Percentiles rank a stretch among this genome's conserved stretches.
These are phyloP conservation scores for Arthrobotrys pseudoclavata DNA, from an alignment of 2,329 filamentous ascomycete species.

Conservation along the genomic window DNA sequence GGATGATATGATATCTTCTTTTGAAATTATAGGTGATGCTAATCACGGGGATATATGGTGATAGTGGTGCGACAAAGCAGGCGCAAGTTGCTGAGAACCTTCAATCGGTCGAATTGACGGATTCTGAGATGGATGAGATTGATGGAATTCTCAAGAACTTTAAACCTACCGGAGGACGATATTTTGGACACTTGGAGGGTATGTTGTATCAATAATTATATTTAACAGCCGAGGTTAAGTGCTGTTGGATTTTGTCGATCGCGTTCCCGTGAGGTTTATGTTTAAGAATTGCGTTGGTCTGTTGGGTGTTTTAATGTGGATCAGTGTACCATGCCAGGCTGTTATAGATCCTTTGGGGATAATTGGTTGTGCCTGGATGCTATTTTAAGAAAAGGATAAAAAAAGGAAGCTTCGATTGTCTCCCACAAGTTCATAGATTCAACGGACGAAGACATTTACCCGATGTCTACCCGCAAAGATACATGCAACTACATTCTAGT, in stretches of 20 bases:
- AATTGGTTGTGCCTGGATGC: neutral
- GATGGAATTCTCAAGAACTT: conserved; percentile 70
- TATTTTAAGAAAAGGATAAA: conserved; percentile 11
- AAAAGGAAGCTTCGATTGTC: neutral
- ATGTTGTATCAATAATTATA: conserved; percentile 26
- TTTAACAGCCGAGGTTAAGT: too few species aligned
- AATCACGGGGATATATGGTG: conserved; percentile 10
- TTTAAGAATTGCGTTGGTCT: conserved; percentile 4
- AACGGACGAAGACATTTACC: neutral
- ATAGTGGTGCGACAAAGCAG: conserved; percentile 45
- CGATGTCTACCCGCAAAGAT: conserved; percentile 1
- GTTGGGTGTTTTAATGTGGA: neutral
- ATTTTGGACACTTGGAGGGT: conserved; percentile 21
- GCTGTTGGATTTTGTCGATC: neutral
- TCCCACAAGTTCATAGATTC: neutral
- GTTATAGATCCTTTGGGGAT: too few species aligned
- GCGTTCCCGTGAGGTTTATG: neutral
- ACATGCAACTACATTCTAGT: neutral
- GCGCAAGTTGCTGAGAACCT: conserved; percentile 74
- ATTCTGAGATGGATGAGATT: conserved; percentile 71
- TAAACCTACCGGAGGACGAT: conserved; percentile 58
- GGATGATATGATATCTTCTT: neutral
- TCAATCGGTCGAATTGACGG: conserved; percentile 69
- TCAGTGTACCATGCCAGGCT: neutral
- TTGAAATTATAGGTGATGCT: neutral